These are phyloP conservation scores for Solanum chilense DNA, from an alignment of 257 asterid species.

Conservation along the genomic window DNA sequence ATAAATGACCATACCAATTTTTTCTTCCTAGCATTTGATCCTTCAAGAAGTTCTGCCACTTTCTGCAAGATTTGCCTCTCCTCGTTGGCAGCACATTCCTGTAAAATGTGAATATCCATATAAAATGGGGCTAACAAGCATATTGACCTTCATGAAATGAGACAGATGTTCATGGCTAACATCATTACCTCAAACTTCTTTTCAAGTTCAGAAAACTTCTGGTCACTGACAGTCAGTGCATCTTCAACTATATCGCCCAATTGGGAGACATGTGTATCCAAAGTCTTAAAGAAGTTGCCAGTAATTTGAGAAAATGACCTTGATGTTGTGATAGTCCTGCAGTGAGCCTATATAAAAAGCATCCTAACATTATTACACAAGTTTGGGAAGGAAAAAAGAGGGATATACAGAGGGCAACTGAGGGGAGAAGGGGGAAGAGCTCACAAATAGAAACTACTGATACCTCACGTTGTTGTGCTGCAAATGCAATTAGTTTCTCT, in stretches of 20 bases:
- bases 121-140: neutral
- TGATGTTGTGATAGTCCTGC: slow-evolving; percentile 64
- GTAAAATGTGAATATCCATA: neutral
- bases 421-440: neutral
- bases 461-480: slow-evolving; percentile 79
- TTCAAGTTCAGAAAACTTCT: slow-evolving; percentile 70
- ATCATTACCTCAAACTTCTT: slow-evolving; percentile 78
- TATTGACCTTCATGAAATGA: neutral
- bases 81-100: slow-evolving; percentile 94
- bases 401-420: neutral
- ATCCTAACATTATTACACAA: neutral
- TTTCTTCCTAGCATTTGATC: slow-evolving; percentile 83
- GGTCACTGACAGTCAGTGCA: slow-evolving; percentile 55
- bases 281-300: slow-evolving; percentile 54
- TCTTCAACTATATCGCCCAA: slow-evolving; percentile 79
- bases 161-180: slow-evolving; percentile 2
- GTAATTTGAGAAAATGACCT: slow-evolving; percentile 71
- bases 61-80: slow-evolving; percentile 81
- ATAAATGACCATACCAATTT: slow-evolving; percentile 44
- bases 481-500: slow-evolving; percentile 50
- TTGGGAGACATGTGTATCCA: slow-evolving; percentile 65
- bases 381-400: neutral
- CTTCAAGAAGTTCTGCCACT: slow-evolving; percentile 90
- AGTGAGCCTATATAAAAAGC: slow-evolving; percentile 69
- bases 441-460: neutral